A percentile compares a stretch with the other conserved stretches of the same genome.
Evolutionary conservation across 305 asterid species (phyloP).

Genomic region (Fraxinus angustifolia): DNA sequence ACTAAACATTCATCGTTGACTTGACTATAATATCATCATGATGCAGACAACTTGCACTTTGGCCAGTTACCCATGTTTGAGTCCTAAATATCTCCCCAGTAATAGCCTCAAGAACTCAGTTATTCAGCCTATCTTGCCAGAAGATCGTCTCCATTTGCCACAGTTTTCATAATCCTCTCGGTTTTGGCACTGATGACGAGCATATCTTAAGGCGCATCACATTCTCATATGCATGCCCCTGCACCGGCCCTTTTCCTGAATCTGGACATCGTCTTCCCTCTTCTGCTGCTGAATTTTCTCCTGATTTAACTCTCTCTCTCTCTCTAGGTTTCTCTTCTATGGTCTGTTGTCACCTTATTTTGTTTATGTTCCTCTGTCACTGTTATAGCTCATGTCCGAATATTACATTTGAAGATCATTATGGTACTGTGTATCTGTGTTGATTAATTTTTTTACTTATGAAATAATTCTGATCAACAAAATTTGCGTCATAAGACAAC

Average conservation of each 20-base stretch:
- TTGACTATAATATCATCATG: not conserved
- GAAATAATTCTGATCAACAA: not conserved
- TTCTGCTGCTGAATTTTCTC: not conserved
- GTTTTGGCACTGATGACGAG: conserved; percentile 1
- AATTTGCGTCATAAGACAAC: not conserved
- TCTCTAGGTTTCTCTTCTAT: not conserved
- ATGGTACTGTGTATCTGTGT: not conserved
- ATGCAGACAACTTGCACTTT: not conserved
- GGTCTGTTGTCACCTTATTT: not conserved
- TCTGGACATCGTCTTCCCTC: not conserved
- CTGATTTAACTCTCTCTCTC: not conserved
- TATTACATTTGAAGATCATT: not conserved
- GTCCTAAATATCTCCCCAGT: not conserved
- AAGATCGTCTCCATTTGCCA: not conserved
- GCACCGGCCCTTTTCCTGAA: conserved; percentile 1
- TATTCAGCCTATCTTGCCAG: too few relatives aligned
- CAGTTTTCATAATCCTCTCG: not conserved
- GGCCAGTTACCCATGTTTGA: not conserved
- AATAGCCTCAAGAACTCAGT: not conserved
- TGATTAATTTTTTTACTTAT: not conserved
- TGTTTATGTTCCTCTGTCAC: not conserved
- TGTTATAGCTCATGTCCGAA: not conserved
- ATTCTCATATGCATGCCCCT: not conserved
- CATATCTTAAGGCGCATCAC: not conserved
- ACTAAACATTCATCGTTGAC: not conserved